These are phyloP conservation scores for Tripidium arundinaceum DNA, from an alignment of 202 grass and related monocot genomes.

Conservation along the genomic window DNA sequence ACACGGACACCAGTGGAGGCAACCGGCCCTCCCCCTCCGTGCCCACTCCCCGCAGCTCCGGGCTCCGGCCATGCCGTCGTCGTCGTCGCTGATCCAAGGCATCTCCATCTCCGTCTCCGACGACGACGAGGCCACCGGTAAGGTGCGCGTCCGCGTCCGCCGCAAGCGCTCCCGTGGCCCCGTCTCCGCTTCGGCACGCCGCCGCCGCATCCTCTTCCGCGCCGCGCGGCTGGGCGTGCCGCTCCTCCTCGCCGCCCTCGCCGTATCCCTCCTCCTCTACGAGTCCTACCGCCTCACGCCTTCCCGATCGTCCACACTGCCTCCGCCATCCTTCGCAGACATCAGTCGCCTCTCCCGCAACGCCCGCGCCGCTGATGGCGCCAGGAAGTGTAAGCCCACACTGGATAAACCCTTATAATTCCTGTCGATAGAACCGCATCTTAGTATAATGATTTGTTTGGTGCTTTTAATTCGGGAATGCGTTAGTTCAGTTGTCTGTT, in stretches of 20 bases:
- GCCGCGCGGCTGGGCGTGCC: constrained; percentile 49
- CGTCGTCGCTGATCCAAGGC: constrained; percentile 59
- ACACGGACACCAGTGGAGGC: constrained; percentile 10
- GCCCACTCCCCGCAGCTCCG: neutral
- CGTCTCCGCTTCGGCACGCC: neutral
- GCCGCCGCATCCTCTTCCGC: constrained; percentile 40
- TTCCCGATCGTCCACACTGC: neutral
- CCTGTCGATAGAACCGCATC: neutral
- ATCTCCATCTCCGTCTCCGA: constrained; percentile 83
- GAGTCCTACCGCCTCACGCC: constrained; percentile 43
- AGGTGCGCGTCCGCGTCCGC: constrained; percentile 53
- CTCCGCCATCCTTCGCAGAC: neutral
- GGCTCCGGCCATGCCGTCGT: constrained; percentile 31
- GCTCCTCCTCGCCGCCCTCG: constrained; percentile 51
- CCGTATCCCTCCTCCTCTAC: constrained; percentile 51
- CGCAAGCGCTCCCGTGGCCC: constrained; percentile 43
- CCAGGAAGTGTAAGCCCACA: constrained; percentile 53
- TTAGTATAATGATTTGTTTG: constrained; percentile 28
- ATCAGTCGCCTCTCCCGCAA: constrained; percentile 39
- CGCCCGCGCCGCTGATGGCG: constrained; percentile 45
- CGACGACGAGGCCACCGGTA: constrained; percentile 62
- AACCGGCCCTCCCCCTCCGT: neutral
- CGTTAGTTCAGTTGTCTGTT: neutral
- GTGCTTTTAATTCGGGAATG: neutral
- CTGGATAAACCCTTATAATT: constrained; percentile 14